Evolutionary conservation across 768 basidiomycete species (phyloP), one percentile per base, ranked within the genome.

Genomic region (Psilocybe subaeruginosa): DNA sequence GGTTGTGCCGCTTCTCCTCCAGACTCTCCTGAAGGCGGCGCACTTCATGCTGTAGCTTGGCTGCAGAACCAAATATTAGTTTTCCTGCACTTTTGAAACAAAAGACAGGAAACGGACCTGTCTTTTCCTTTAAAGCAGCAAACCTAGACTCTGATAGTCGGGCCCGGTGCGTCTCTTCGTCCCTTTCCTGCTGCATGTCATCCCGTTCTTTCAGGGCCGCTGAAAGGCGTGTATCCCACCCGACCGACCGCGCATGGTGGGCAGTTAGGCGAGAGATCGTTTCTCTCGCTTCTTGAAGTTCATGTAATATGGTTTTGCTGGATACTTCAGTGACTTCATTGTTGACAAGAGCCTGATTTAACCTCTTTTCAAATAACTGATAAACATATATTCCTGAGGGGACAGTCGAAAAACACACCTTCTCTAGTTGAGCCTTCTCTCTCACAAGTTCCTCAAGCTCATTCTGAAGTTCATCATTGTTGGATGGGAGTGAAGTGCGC

Each of bases 131-230:
- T 62, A 92, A 76, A 8, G 86, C 82, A 29, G 80, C 78, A 60
- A 88, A 79, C 35, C 88, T 84, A 6, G 80, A 77, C 66, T 95
- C 94, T 8, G 92, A 89, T 35, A 85, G 69, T 45, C 84, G 80
- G 2, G 90, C 88, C 46, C 88, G 78, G 60, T 89, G 85, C 8
- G 82, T 75, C 64, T 93, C 91, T 54, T 81, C 80, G 58, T 92
- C 89, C 27, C 89, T 79, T 70, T 96, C 94, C 73, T 95, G 92
- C 62, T 85, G 88, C 74, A 91, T 82, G 70, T 96, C 94, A 43
- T 95, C 92, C 66, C 85, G 84, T 72, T 94, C 91, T 69, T 88
- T 88, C 55, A 87, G 76, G n/a, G 85, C 84, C 11, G 79, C 73
- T 11, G 83, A 81, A 31, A 95, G 72, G 9, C 85, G 85, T 8